Percentiles rank a stretch among this genome's conserved stretches.
Evolutionary conservation across 306 rosid species (phyloP).

Genomic region (Pueraria montana): DNA sequence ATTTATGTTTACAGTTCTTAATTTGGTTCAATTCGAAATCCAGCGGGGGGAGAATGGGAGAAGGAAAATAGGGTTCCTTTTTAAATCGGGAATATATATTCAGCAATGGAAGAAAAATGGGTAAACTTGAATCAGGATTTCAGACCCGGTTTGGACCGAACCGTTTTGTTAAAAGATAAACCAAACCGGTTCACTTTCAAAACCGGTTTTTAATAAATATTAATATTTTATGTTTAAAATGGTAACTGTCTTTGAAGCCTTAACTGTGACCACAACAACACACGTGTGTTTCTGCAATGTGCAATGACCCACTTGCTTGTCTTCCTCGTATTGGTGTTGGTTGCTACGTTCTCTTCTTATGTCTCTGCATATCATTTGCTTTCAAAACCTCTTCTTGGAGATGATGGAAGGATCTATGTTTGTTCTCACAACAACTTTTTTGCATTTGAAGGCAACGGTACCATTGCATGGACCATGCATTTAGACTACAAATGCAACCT

Average conservation of each 20-base stretch:
- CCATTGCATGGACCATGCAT: constrained; percentile 71
- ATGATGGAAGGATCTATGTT: constrained; percentile 68
- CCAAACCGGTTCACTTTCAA: neutral
- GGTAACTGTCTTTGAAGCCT: neutral
- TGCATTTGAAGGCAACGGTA: constrained; percentile 75
- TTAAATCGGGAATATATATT: too few species aligned
- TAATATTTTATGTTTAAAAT: neutral
- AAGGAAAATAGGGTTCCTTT: too few species aligned
- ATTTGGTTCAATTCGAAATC: too few species aligned
- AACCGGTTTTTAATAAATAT: neutral
- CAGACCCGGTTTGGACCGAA: neutral
- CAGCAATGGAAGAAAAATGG: too few species aligned
- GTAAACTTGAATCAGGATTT: too few species aligned
- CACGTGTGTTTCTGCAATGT: neutral
- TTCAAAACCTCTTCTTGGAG: constrained; percentile 68
- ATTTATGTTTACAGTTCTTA: too few species aligned
- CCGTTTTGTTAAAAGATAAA: neutral
- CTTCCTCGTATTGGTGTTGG: neutral
- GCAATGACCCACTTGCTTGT: neutral
- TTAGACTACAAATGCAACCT: constrained; percentile 62
- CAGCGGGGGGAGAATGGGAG: too few species aligned
- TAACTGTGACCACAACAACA: neutral
- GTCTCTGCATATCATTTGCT: constrained; percentile 53
- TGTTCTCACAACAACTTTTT: constrained; percentile 64
- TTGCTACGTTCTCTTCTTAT: neutral